A percentile compares a stretch with the other conserved stretches of the same genome.
Conservation (phyloP, 768 basidiomycete genomes). For the Phaeotremella fagi region DNA sequence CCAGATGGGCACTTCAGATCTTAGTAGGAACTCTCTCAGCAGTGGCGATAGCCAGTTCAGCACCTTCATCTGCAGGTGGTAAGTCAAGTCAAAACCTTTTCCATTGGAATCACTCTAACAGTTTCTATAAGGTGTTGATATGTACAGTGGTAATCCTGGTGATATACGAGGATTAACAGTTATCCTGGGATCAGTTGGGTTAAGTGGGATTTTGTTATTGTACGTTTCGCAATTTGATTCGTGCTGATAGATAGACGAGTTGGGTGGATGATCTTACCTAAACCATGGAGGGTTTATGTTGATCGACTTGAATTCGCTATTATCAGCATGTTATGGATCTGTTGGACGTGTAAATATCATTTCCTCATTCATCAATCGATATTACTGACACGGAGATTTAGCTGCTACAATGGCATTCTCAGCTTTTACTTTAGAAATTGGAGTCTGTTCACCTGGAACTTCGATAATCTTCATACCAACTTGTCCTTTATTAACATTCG, state of each 20-base stretch:
- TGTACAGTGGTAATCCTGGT: slow-evolving; percentile 21
- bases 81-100: slow-evolving; percentile 7
- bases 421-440: slow-evolving; percentile 23
- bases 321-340: slow-evolving; percentile 36
- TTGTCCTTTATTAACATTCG: slow-evolving; percentile 36
- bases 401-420: slow-evolving; percentile 42
- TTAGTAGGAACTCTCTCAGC: slow-evolving; percentile 12
- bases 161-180: slow-evolving; percentile 26
- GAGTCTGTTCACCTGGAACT: slow-evolving; percentile 16
- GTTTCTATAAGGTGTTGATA: slow-evolving; percentile 13
- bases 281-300: slow-evolving; percentile 31
- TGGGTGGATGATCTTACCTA: slow-evolving; percentile 10
- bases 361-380: neutral
- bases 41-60: slow-evolving; percentile 22
- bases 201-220: slow-evolving; percentile 8
- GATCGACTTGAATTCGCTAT: slow-evolving; percentile 36
- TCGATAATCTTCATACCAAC: slow-evolving; percentile 20
- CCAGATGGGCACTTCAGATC: slow-evolving; percentile 23
- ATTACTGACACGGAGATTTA: slow-evolving; percentile 8
- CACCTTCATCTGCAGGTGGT: slow-evolving; percentile 17
- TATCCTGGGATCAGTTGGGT: slow-evolving; percentile 10
- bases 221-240: neutral
- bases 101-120: neutral
- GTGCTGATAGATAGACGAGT: slow-evolving; percentile 14
- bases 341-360: slow-evolving; percentile 35